Conservation (phyloP, 169 alveolate genomes). For the Cryptosporidium ubiquitum region DNA sequence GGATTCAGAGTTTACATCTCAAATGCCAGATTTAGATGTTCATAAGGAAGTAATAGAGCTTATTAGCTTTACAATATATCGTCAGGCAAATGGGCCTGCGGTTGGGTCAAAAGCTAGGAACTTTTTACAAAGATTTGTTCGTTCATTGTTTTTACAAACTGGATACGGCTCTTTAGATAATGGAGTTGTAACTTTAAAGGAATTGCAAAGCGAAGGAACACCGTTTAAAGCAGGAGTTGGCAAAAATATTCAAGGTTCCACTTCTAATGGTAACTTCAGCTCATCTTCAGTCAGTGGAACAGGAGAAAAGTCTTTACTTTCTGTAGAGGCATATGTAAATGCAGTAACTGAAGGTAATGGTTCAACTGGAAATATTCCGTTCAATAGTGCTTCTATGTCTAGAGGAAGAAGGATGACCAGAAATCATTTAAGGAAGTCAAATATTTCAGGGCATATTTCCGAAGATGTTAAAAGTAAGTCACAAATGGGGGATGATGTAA, state of each 20-base stretch:
- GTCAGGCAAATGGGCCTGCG: constrained; percentile 74
- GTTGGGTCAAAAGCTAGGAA: constrained; percentile 70
- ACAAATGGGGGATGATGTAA: constrained; percentile 6
- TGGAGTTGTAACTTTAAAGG: constrained; percentile 36
- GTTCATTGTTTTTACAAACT: constrained; percentile 39
- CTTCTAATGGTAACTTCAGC: not conserved
- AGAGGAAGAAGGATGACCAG: constrained; percentile 74
- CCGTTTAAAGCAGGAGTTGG: constrained; percentile 33
- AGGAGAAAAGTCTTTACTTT: constrained; percentile 44
- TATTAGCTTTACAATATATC: constrained; percentile 67
- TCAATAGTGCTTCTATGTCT: constrained; percentile 10
- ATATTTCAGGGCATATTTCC: not conserved
- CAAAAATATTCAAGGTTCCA: not conserved
- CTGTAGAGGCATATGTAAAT: constrained; percentile 70
- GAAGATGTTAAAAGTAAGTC: constrained; percentile 9
- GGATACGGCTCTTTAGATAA: constrained; percentile 25
- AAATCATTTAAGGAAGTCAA: constrained; percentile 52
- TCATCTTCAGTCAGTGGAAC: not conserved
- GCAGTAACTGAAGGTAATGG: constrained; percentile 62
- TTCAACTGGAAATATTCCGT: constrained; percentile 6
- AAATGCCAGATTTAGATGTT: constrained; percentile 74
- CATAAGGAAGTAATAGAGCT: constrained; percentile 73
- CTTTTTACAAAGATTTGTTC: constrained; percentile 58
- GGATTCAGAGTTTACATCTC: constrained; percentile 77
- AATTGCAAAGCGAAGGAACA: constrained; percentile 48